Conservation (phyloP, 176 grass and related monocot species). For the Puccinellia tenuiflora region DNA sequence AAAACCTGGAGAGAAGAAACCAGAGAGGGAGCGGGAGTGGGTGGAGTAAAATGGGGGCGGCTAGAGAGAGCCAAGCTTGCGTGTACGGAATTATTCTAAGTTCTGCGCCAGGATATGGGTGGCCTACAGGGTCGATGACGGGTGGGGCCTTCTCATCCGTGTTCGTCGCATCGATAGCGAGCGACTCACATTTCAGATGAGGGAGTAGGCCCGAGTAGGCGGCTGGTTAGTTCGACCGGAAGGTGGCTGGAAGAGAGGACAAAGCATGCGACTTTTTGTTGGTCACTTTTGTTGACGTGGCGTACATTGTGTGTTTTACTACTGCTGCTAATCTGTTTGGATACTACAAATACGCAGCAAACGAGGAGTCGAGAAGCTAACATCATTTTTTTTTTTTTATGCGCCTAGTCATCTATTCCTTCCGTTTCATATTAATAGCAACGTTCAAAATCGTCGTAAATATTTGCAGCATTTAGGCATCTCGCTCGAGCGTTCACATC, state of each 20-base stretch:
- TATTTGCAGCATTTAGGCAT: too few species aligned
- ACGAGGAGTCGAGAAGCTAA: too few species aligned
- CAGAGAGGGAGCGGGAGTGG: not conserved
- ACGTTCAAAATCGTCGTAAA: too few species aligned
- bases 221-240: not conserved
- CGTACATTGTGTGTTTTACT: not conserved
- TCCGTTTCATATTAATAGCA: too few species aligned
- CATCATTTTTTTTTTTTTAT: too few species aligned
- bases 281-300: not conserved
- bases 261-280: not conserved
- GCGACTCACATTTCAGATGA: too few species aligned
- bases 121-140: not conserved
- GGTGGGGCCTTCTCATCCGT: not conserved
- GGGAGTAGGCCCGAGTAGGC: not conserved
- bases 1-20: too few species aligned
- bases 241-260: not conserved
- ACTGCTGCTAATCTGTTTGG: too few species aligned
- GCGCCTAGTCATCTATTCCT: too few species aligned
- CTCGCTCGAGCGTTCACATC: too few species aligned
- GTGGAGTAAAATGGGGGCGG: conserved; percentile 9
- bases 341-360: too few species aligned
- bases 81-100: conserved; percentile 4
- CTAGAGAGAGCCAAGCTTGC: not conserved
- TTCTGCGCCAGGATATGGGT: not conserved
- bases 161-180: not conserved